Evolutionary conservation across 768 basidiomycete genomes (phyloP), one percentile per base, ranked within the genome.

Genomic region (Baorangia bicolor): DNA sequence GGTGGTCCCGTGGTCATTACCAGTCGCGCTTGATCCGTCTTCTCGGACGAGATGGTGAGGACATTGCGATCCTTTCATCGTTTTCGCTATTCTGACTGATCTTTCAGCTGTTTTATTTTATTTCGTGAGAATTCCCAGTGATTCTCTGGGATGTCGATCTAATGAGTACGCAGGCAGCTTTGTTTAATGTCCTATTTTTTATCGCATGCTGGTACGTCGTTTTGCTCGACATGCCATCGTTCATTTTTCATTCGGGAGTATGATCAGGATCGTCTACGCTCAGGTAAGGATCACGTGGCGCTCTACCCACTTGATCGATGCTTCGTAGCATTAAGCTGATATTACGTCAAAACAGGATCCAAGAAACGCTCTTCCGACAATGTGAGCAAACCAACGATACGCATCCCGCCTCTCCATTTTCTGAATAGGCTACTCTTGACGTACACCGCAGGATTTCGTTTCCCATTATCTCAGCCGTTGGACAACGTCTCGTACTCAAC

Each of bases 11-110:
- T 23, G 14, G 7, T 2, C 5, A 45, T n/a, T 18, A 16, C 12
- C 46, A 56, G 3, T 67, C 62, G 16, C 35, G 30, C 2, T 52
- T 72, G 25, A 16, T 60, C 9, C 35, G 9, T 33, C 45, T 60
- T 37, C 68, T 69, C 16, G 18, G 45, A n/a, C 59, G 67, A 45
- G 69, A 69, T n/a, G 69, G 68, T 69, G 47, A 56, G 64, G 4
- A 23, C 21, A 40, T 47, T 54, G 4, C 12, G 5, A 34, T 34
- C 21, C 1, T n/a, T 5, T 21, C 18, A 4, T 5, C 8, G 10
- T 34, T 37, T 25, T 28, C 23, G 16, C 21, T 39, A 7, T 49
- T 47, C 56, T 62, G 23, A 59, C 20, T 13, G 4, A 18, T 38
- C 8, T 18, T 38, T 1, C 16, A 66, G 65, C 65, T 2, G 3